phyloP scores from a whole-genome alignment of 441 rosid species.

The Gossypium schwendimanii region DNA sequence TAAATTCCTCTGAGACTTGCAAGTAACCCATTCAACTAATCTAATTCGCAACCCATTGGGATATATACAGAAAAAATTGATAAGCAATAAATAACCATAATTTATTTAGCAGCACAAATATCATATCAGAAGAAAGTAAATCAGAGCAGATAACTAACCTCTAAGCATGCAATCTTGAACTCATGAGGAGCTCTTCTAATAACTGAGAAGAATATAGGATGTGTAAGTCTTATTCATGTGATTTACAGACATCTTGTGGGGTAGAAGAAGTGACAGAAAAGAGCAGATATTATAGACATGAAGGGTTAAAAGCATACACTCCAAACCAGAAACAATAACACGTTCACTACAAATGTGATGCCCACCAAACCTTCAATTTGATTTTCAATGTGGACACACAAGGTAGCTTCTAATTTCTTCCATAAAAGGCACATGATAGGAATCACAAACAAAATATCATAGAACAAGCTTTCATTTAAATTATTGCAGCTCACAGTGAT shows the following conservation, averaged over 20 bases:
- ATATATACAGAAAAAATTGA: background rate
- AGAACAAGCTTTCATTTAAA: background rate
- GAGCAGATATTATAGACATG: background rate
- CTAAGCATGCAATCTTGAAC: slow-evolving; percentile 95
- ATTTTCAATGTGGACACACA: background rate
- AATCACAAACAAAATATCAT: background rate
- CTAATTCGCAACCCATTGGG: background rate
- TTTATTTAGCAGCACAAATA: slow-evolving; percentile 11
- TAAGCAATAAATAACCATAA: background rate
- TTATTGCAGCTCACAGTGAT: background rate
- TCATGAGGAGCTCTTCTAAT: slow-evolving; percentile 98
- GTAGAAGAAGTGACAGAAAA: background rate
- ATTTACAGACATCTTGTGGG: background rate
- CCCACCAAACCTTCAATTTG: background rate
- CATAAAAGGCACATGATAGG: background rate
- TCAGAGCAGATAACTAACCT: slow-evolving; percentile 50
- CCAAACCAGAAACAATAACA: background rate
- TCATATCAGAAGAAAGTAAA: slow-evolving; percentile 10
- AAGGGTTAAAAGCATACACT: background rate
- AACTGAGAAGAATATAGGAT: slow-evolving; percentile 37
- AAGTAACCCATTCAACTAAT: slow-evolving; percentile 3
- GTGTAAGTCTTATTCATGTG: slow-evolving; percentile 18
- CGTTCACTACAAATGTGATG: background rate
- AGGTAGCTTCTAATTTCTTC: background rate
- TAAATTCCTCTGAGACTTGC: background rate